Evolutionary conservation across 495 filamentous ascomycete species (phyloP), one percentile per base, ranked within the genome.

Genomic region (Trichoderma gamsii): DNA sequence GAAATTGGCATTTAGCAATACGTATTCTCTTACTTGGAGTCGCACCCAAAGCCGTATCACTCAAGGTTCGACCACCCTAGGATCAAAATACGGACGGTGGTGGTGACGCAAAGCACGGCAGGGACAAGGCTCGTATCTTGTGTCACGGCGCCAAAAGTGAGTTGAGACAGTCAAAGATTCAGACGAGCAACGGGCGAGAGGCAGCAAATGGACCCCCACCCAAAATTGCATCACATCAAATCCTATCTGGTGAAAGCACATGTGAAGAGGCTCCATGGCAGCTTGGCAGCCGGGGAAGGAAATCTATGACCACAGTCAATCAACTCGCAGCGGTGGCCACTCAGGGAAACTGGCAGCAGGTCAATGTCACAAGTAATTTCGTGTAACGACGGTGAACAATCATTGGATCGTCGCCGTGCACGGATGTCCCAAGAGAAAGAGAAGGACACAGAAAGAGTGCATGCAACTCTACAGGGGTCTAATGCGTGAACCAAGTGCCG

Each of bases 151-250:
- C 56, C 12, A 32, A 61, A 32, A 1, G 11, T 16, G 27, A 61
- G 35, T 32, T 7, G 56, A 61, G 56, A 61, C 56, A 25, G 56
- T 18, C 56, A 61, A 11, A 61, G 56, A 61, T 61, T 61, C 56
- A 61, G 56, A 61, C 4, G 9, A 32, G 29, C 13, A 3, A 15
- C 16, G 29, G 29, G 4, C 29, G 29, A 61, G 27, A 15, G 25
- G 12, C 4, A 32, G 16, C 21, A 4, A 7, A 23, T 21, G n/a
- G 8, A 9, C 23, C 56, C 56, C 51, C 51, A 12, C 11, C 56
- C 12, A 25, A 32, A 3, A 61, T 61, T 61, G 29, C 56, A 61
- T 61, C 56, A 61, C 25, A 61, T 61, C 3, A 8, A 21, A 61
- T 29, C 9, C 16, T 13, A 32, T 4, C 12, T 15, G 25, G 9